Evolutionary conservation across 2,329 filamentous ascomycete genomes (phyloP).

Genomic region (Arthroderma sp.): DNA sequence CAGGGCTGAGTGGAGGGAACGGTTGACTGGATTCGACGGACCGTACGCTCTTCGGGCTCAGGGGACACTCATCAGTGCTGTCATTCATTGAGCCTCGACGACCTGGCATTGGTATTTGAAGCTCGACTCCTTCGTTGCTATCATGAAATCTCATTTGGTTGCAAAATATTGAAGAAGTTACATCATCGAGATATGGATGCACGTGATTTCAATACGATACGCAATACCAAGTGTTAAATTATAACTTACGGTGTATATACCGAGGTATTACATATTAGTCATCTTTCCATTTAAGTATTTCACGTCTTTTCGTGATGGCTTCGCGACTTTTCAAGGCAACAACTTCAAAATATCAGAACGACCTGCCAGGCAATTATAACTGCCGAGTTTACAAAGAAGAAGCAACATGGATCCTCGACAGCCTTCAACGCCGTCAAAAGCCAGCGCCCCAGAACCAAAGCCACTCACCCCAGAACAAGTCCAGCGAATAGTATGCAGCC

Average conservation of each 20-base stretch:
- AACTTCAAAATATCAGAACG: neutral
- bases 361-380: neutral
- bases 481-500: conserved; percentile 40
- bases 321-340: neutral
- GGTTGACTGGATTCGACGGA: conserved; percentile 8
- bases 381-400: neutral
- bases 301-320: neutral
- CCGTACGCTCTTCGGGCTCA: neutral
- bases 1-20: conserved; percentile 11
- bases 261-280: neutral
- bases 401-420: neutral
- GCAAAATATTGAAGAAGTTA: neutral
- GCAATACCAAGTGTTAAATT: neutral
- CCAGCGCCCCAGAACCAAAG: neutral
- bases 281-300: neutral
- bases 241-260: neutral
- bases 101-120: neutral
- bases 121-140: neutral
- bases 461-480: conserved; percentile 50
- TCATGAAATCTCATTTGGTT: neutral
- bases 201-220: neutral
- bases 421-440: neutral
- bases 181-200: neutral
- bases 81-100: neutral
- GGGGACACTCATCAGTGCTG: neutral